Evolutionary conservation across 805 yeast species (phyloP), one percentile per base, ranked within the genome.

Genomic region (Wickerhamiella cacticola): DNA sequence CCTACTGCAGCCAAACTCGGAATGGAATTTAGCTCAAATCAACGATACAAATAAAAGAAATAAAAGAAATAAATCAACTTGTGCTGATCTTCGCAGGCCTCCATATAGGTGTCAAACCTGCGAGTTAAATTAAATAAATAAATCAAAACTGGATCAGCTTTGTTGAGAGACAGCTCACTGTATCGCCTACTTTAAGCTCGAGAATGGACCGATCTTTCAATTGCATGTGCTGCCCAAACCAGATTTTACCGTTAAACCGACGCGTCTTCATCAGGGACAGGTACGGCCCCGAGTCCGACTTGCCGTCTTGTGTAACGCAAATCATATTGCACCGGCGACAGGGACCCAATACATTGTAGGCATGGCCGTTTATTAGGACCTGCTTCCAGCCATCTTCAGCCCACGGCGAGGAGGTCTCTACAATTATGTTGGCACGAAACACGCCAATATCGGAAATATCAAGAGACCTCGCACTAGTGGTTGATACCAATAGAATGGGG

Each of bases 321-420:
- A 71, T 63, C 74, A 71, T 69, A 45, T 66, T 68, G 51, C 75
- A 71, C 34, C 75, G 54, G 19, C 66, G 62, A 50, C 75, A 71
- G 40, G 50, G 59, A 43, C 55, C 68, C 19, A 50, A 56, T 54
- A 48, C 47, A 40, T 45, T 50, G 12, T 51, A 50, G 15, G 25
- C 43, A 1, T 50, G 50, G 5, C 36, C 26, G 1, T 52, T 48
- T 4, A 63, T 49, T 10, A 9, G 25, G 0, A 67, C 39, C 3
- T 33, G 24, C 3, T 44, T 21, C 74, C 73, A 70, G 1, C 43
- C 23, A 44, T 71, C 74, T 45, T 70, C 75, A 9, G 48, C 60
- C 56, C 62, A 71, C 3, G 71, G 63, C 16, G 25, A 36, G 2
- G 48, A 36, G 6, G 58, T 54, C 2, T 46, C 36, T 15, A 70